These are phyloP conservation scores for Myxozyma neotropica DNA, from an alignment of 805 yeast genomes.

Conservation along the genomic window DNA sequence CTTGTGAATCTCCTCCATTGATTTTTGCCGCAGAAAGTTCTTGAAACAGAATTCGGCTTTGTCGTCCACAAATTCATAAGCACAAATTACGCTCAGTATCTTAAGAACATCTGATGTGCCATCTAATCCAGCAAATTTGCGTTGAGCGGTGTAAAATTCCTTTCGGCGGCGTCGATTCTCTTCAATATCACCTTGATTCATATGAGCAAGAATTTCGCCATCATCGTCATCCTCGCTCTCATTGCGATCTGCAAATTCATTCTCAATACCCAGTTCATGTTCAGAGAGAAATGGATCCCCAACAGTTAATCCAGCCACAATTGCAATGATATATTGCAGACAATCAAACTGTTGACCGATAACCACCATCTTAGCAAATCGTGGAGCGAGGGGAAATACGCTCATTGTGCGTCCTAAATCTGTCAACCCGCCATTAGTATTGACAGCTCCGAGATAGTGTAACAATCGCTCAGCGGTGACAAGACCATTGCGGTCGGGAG, in stretches of 20 bases:
- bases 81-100: conserved; percentile 80
- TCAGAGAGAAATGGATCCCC: conserved; percentile 87
- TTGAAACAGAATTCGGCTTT: conserved; percentile 54
- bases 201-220: conserved; percentile 39
- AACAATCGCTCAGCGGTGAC: conserved; percentile 68
- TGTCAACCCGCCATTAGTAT: conserved; percentile 60
- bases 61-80: conserved; percentile 70
- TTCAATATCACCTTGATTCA: conserved; percentile 39
- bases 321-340: conserved; percentile 83
- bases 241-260: conserved; percentile 32
- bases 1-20: conserved; percentile 80
- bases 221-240: conserved; percentile 40
- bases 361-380: conserved; percentile 86
- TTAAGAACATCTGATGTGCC: conserved; percentile 72
- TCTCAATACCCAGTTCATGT: conserved; percentile 65
- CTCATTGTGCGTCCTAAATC: conserved; percentile 84
- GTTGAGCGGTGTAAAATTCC: conserved; percentile 60
- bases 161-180: conserved; percentile 44
- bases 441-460: conserved; percentile 76
- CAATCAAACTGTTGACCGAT: conserved; percentile 87
- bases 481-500: conserved; percentile 69
- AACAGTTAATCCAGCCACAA: conserved; percentile 89
- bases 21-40: conserved; percentile 73
- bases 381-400: conserved; percentile 87
- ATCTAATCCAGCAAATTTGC: conserved; percentile 61